Conservation (phyloP, 2,329 filamentous ascomycete species). For the Epichloe coenophiala region DNA sequence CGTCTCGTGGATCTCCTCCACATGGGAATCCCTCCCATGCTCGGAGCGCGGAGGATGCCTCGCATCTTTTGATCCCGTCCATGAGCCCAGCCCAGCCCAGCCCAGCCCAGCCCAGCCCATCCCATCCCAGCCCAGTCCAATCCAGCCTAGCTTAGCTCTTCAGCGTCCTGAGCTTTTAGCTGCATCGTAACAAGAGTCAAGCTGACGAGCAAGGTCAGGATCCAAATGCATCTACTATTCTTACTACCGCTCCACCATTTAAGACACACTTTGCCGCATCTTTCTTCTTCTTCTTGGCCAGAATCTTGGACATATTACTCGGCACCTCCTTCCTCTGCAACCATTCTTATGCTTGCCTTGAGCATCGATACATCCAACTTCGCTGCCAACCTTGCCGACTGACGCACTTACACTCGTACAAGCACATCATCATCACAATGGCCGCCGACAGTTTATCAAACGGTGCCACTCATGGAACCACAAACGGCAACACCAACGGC, state of each 20-base stretch:
- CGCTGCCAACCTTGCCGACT: neutral
- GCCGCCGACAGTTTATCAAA: neutral
- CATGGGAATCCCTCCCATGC: neutral
- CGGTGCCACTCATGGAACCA: neutral
- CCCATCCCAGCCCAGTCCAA: neutral
- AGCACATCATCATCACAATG: neutral
- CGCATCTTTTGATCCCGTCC: neutral
- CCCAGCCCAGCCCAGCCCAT: neutral
- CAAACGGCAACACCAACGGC: neutral
- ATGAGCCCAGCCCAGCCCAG: neutral
- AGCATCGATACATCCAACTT: neutral
- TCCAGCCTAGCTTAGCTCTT: neutral
- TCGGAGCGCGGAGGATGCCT: slow-evolving; percentile 2
- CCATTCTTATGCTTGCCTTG: neutral
- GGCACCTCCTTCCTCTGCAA: neutral
- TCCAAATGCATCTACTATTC: neutral
- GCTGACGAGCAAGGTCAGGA: neutral
- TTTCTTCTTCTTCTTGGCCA: neutral
- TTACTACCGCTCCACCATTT: neutral
- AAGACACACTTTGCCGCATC: neutral
- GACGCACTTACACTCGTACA: neutral
- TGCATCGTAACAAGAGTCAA: neutral
- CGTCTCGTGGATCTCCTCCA: neutral
- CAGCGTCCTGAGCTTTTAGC: neutral
- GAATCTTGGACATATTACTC: neutral